phyloP scores from a whole-genome alignment of 306 rosid genomes.

The Urtica urens region DNA sequence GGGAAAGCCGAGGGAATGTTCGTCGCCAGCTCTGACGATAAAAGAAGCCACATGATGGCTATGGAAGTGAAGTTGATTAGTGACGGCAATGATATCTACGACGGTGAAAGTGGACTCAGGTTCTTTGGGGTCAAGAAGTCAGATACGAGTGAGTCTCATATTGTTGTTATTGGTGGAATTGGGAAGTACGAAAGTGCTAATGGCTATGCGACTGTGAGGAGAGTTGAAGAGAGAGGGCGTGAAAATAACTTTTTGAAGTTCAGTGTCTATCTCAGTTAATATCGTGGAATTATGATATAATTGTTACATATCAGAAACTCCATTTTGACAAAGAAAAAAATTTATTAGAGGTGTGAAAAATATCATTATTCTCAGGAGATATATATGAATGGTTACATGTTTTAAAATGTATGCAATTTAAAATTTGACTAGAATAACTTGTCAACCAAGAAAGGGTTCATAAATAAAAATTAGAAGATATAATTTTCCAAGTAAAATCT shows the following conservation, averaged over 20 bases:
- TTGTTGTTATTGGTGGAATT: slow-evolving; percentile 71
- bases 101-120: slow-evolving; percentile 35
- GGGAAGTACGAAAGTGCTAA: slow-evolving; percentile 64
- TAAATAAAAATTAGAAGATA: too few relatives aligned
- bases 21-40: slow-evolving; percentile 48
- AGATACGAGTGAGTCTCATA: slow-evolving; percentile 54
- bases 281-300: neutral
- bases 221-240: slow-evolving; percentile 19
- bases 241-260: slow-evolving; percentile 31
- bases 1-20: slow-evolving; percentile 64
- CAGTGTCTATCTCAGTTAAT: slow-evolving; percentile 54
- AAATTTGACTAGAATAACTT: too few relatives aligned
- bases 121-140: slow-evolving; percentile 49
- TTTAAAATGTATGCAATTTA: too few relatives aligned
- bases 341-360: too few relatives aligned
- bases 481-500: too few relatives aligned
- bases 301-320: too few relatives aligned
- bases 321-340: neutral
- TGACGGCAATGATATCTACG: neutral
- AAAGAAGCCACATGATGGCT: slow-evolving; percentile 59
- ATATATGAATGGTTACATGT: too few relatives aligned
- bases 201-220: slow-evolving; percentile 71
- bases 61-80: slow-evolving; percentile 28
- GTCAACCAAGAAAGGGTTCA: too few relatives aligned
- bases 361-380: too few relatives aligned